Base-by-base conservation (phyloP, 1,139 yeast species). In the Diutina mesorugosa region DNA sequence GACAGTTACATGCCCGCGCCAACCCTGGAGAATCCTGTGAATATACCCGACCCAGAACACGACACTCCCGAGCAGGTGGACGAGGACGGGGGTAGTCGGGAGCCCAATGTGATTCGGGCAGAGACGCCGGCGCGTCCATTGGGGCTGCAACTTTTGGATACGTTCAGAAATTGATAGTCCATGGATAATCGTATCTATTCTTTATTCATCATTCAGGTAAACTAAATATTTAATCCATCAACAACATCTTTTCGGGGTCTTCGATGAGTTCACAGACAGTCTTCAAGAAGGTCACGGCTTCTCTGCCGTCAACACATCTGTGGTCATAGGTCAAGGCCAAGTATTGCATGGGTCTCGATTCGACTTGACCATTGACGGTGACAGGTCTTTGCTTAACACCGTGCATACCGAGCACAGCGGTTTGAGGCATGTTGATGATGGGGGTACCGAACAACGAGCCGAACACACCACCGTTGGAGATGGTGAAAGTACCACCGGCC, bases 401-500 rank as follows among this genome's bases (percentile, higher is more conserved):
- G 69, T 93, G 99, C 69, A 93, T 83, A 66, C 99, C 99, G 65
- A 93, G 82, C 53, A 93, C 99, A 55, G 98, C 98, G 59, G 97
- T 89, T 79, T 93, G 99, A 58, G 99, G 99, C 83, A 89, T 78
- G 81, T 93, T 93, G 72, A 93, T 93, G 74, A 93, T 93, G 69
- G 99, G 99, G 57, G 99, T 93, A 72, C 99, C 99, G 74, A 88
- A 90, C 65, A 93, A 79, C 45, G 99, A 93, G 61, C 99, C 99
- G 67, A 93, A 93, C 60, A 93, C 97, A 73, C 99, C 99, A 72
- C 99, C 99, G 77, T 93, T 93, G 59, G 99, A 93, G 68, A 93
- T 93, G 68, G 99, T 93, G 79, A 93, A 91, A 60, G 98, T 91
- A 73, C 99, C 99, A 72, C 99, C 99, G 60, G 97, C 84, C 99